Conservation (phyloP, 2,329 filamentous ascomycete genomes). For the Colletotrichum truncatum region DNA sequence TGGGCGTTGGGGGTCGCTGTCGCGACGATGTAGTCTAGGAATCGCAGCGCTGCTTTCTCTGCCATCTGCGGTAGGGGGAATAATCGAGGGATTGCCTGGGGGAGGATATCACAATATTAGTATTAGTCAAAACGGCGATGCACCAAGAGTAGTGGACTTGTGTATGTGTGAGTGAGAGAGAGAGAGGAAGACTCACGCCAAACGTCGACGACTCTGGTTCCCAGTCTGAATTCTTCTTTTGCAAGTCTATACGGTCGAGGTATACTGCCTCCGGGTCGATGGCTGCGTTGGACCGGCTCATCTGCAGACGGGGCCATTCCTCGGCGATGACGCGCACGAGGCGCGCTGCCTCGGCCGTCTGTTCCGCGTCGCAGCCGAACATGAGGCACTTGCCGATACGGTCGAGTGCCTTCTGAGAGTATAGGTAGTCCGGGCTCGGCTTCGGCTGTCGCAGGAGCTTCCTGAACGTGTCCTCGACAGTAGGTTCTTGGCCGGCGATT, state of each 20-base stretch:
- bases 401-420: background rate
- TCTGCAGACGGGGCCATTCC: background rate
- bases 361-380: constrained; percentile 30
- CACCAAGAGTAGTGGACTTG: too few species aligned
- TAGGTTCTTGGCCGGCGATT: background rate
- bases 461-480: background rate
- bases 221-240: background rate
- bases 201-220: background rate
- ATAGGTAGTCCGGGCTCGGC: background rate
- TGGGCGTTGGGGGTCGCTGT: background rate
- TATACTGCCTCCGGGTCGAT: background rate
- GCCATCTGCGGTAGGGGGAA: background rate
- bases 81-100: background rate
- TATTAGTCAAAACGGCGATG: background rate
- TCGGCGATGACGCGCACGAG: constrained; percentile 18
- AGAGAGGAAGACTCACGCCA: background rate
- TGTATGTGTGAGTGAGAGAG: background rate
- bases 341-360: constrained; percentile 21
- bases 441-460: background rate
- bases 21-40: background rate
- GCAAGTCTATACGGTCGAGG: background rate
- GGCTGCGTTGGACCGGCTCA: background rate
- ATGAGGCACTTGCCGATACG: constrained; percentile 32
- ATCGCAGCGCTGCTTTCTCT: background rate
- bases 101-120: too few species aligned